Conservation (phyloP, 2,329 filamentous ascomycete genomes). For the Curvularia eragrostidis region DNA sequence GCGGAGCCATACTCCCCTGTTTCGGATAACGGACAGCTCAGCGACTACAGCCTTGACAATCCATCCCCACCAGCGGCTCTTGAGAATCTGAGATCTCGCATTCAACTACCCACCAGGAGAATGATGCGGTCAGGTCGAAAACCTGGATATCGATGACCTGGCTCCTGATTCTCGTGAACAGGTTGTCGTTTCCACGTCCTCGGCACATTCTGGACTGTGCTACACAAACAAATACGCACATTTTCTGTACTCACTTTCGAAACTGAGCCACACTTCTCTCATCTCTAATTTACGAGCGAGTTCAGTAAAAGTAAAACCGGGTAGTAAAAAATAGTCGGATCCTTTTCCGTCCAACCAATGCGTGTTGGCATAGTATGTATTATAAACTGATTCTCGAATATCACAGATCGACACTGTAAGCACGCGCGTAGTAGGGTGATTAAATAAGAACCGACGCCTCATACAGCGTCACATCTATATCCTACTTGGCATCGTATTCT, state of each 20-base stretch:
- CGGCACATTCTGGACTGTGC: no score
- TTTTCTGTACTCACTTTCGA: neutral
- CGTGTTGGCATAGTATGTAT: neutral
- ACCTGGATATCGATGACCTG: neutral
- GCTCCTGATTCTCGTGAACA: neutral
- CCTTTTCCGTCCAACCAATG: neutral
- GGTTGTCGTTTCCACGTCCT: neutral
- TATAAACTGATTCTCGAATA: neutral
- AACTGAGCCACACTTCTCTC: neutral
- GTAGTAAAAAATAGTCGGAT: neutral
- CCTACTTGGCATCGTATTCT: neutral
- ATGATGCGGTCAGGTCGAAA: slow-evolving; percentile 5
- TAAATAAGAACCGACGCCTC: neutral
- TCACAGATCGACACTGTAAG: neutral
- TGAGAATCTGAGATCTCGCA: slow-evolving; percentile 12
- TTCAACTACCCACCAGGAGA: slow-evolving; percentile 12
- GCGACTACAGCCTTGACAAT: slow-evolving; percentile 8
- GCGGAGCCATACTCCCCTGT: neutral
- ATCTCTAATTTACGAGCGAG: neutral
- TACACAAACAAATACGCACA: neutral
- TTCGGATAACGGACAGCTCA: neutral
- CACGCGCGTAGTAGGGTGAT: neutral
- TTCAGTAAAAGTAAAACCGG: neutral
- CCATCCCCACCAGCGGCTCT: slow-evolving; percentile 15
- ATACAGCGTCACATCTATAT: neutral